Evolutionary conservation across 192 early-diverging fungal species (phyloP), one percentile per base, ranked within the genome.

Genomic region (Gaertneriomyces semiglobifer): DNA sequence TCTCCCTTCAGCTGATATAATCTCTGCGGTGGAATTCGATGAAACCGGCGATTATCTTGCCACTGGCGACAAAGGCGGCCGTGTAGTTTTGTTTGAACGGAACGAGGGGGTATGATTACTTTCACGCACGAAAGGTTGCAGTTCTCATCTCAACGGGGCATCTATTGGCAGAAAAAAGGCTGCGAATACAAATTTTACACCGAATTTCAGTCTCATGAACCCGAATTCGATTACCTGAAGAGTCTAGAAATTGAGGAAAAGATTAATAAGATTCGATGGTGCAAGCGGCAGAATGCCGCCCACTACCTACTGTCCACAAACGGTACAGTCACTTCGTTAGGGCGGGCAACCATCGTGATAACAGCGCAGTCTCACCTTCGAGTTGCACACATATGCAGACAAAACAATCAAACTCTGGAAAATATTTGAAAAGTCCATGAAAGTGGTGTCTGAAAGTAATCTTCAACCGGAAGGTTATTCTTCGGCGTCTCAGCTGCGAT

Each of bases 371-470:
- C 12, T 25, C 39, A 58, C 51, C 19, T 41, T 25, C 7, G 48
- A 54, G 19, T 20, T 44, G 7, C 38, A 41, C 16, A 19, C 3
- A 57, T 25, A 33, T 33, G 47, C 67, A 93, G 96, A 98, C 81
- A 99, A 99, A 77, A 99, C 96, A 42, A 93, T 99, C 77, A 99
- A 99, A 80, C 86, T 99, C 44, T 99, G 96, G 96, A 99, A 99
- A 77, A 89, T 99, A 16, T 97, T 93, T 84, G 94, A 99, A 76
- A 96, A 98, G 77, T 90, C 90, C 11, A 87, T 97, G 63, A 96
- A 97, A 74, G 84, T 96, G 16, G 92, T 99, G 33, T 79, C 93
- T 1, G 96, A 99, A 75, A 95, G 85, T 68, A 95, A 92, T 76
- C 81, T 94, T 39, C 19, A 41, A 7, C 58, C 69, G 11, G 44